phyloP scores from a whole-genome alignment of 495 filamentous ascomycete species.

The Tuber borchii region DNA sequence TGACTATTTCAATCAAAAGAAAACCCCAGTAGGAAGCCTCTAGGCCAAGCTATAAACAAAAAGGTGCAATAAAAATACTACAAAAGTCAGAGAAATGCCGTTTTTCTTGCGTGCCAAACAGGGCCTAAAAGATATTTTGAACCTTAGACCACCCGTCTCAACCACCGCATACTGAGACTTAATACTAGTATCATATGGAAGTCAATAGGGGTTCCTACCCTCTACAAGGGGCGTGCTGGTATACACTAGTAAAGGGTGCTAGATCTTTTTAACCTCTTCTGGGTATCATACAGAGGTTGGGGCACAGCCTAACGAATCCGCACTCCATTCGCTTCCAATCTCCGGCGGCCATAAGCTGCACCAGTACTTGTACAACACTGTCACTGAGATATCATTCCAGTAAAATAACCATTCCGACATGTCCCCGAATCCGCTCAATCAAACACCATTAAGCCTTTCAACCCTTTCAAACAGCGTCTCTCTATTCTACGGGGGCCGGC shows the following conservation, averaged over 20 bases:
- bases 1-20: no score
- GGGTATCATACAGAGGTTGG: not conserved
- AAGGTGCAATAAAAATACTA: no score
- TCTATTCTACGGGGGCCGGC: not conserved
- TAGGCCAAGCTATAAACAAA: no score
- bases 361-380: not conserved
- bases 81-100: no score
- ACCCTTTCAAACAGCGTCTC: not conserved
- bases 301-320: not conserved
- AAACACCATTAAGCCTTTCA: no score
- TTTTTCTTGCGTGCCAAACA: no score
- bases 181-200: not conserved
- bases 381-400: not conserved
- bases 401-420: not conserved
- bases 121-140: not conserved
- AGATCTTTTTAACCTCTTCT: not conserved
- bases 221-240: not conserved
- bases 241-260: not conserved
- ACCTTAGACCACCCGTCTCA: not conserved
- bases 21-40: no score
- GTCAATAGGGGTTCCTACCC: not conserved
- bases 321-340: not conserved
- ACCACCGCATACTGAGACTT: not conserved
- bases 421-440: not conserved
- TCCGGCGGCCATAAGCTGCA: not conserved